Conservation (phyloP, 2,329 filamentous ascomycete genomes). For the Sporothrix mexicana region DNA sequence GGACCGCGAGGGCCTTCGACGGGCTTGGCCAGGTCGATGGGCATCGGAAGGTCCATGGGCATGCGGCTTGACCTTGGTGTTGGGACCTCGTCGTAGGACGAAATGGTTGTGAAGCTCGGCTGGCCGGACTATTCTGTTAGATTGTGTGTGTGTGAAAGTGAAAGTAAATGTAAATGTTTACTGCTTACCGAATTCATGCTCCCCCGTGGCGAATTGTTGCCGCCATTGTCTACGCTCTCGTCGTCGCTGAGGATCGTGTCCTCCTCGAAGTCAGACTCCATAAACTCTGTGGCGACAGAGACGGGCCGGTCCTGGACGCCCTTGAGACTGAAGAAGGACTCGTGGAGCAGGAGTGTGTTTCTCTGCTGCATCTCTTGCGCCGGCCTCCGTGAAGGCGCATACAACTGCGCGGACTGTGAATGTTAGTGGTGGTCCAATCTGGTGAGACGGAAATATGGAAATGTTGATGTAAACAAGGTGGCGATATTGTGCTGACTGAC, state of each 20-base stretch:
- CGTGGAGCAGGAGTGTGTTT: slow-evolving; percentile 49
- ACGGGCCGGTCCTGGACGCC: slow-evolving; percentile 61
- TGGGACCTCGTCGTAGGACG: slow-evolving; percentile 81
- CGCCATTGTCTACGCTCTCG: slow-evolving; percentile 62
- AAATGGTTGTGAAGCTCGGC: slow-evolving; percentile 83
- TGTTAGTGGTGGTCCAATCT: slow-evolving; percentile 22
- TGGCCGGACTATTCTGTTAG: slow-evolving; percentile 61
- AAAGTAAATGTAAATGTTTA: background rate
- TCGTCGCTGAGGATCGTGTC: slow-evolving; percentile 64
- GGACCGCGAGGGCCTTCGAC: slow-evolving; percentile 83
- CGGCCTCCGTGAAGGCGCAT: slow-evolving; percentile 43
- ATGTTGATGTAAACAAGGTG: background rate
- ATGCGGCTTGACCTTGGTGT: slow-evolving; percentile 74
- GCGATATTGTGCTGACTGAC: slow-evolving; percentile 4
- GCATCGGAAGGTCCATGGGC: slow-evolving; percentile 66
- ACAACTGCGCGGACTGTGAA: slow-evolving; percentile 36
- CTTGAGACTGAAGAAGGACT: slow-evolving; percentile 67
- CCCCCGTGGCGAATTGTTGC: slow-evolving; percentile 65
- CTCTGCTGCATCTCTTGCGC: slow-evolving; percentile 61
- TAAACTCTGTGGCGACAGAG: slow-evolving; percentile 77
- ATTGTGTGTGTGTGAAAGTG: background rate
- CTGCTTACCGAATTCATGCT: slow-evolving; percentile 74
- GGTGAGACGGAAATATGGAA: background rate
- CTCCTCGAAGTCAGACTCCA: slow-evolving; percentile 77
- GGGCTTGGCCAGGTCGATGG: slow-evolving; percentile 63